Evolutionary conservation across 495 filamentous ascomycete species (phyloP).

Genomic region (Corynascus novoguineensis): DNA sequence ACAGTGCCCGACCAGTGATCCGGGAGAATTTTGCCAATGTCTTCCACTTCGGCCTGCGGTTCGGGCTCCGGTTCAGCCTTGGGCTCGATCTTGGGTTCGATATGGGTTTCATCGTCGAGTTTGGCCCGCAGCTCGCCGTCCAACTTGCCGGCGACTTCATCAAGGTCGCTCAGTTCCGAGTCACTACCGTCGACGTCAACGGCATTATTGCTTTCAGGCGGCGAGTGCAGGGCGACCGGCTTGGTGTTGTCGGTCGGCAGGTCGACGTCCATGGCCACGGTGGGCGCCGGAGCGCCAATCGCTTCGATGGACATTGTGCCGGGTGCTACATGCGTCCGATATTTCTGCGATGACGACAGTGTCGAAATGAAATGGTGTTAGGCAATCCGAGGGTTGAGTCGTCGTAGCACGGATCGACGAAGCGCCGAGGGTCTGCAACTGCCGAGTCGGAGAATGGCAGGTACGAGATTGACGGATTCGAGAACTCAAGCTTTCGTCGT

Average conservation of each 20-base stretch:
- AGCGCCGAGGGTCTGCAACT: slow-evolving; percentile 18
- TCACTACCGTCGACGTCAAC: slow-evolving; percentile 47
- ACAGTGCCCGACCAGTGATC: slow-evolving; percentile 88
- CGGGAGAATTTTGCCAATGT: slow-evolving; percentile 68
- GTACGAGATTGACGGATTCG: slow-evolving; percentile 19
- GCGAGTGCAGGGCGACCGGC: slow-evolving; percentile 43
- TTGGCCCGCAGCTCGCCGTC: slow-evolving; percentile 7
- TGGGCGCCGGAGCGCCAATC: slow-evolving; percentile 36
- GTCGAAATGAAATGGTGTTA: slow-evolving; percentile 11
- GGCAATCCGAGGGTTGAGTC: not conserved
- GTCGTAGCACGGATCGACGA: slow-evolving; percentile 7
- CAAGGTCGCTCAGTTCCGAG: slow-evolving; percentile 54
- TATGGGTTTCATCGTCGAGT: not conserved
- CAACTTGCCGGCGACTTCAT: slow-evolving; percentile 36
- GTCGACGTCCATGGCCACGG: slow-evolving; percentile 23
- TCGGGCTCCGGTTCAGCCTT: not conserved
- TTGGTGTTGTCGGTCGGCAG: slow-evolving; percentile 24
- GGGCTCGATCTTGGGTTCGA: not conserved
- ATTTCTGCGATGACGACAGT: slow-evolving; percentile 17
- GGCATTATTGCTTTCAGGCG: slow-evolving; percentile 48
- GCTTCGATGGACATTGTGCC: slow-evolving; percentile 37
- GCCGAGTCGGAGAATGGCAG: slow-evolving; percentile 17
- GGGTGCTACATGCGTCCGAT: slow-evolving; percentile 36
- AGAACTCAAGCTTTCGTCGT: slow-evolving; percentile 18
- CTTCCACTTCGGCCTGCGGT: slow-evolving; percentile 29